Evolutionary conservation across 2,329 filamentous ascomycete species (phyloP).

Genomic region (Trichoderma simmonsii): DNA sequence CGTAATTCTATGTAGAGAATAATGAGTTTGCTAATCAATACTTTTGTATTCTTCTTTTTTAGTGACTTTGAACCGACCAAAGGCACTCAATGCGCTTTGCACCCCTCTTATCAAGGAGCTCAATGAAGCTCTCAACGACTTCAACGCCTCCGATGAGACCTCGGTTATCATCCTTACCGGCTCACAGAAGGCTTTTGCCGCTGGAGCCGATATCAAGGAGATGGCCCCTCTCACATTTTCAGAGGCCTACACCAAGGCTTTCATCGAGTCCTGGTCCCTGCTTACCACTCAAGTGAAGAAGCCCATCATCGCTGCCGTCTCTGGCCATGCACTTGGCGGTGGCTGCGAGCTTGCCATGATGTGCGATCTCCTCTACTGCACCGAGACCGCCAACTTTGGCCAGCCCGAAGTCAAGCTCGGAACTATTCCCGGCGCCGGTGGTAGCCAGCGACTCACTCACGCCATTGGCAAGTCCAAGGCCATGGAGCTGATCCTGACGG

Average conservation of each 20-base stretch:
- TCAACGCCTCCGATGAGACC: constrained; percentile 67
- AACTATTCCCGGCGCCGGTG: constrained; percentile 86
- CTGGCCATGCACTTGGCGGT: constrained; percentile 89
- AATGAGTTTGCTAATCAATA: background rate
- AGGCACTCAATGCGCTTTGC: constrained; percentile 90
- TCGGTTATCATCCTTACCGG: constrained; percentile 83
- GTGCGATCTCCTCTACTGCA: constrained; percentile 94
- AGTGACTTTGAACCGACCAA: constrained; percentile 94
- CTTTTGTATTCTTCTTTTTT: constrained; percentile 7
- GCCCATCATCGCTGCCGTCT: constrained; percentile 89
- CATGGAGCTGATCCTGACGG: constrained; percentile 89
- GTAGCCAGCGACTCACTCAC: constrained; percentile 80
- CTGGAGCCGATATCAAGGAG: constrained; percentile 97
- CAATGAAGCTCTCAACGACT: constrained; percentile 69
- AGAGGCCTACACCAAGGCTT: constrained; percentile 81
- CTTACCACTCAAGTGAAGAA: constrained; percentile 84
- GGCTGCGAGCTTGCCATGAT: constrained; percentile 97
- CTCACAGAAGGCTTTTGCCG: constrained; percentile 85
- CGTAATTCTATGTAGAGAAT: fast-evolving
- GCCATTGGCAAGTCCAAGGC: constrained; percentile 80
- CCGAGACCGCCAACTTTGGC: constrained; percentile 80
- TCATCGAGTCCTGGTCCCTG: constrained; percentile 92
- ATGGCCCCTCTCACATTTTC: constrained; percentile 93
- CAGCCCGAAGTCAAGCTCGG: constrained; percentile 97
- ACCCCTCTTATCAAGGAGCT: constrained; percentile 89